A percentile compares a stretch with the other conserved stretches of the same genome.
phyloP scores from a whole-genome alignment of 164 flowering plant genomes.

The Echeveria elegans region DNA sequence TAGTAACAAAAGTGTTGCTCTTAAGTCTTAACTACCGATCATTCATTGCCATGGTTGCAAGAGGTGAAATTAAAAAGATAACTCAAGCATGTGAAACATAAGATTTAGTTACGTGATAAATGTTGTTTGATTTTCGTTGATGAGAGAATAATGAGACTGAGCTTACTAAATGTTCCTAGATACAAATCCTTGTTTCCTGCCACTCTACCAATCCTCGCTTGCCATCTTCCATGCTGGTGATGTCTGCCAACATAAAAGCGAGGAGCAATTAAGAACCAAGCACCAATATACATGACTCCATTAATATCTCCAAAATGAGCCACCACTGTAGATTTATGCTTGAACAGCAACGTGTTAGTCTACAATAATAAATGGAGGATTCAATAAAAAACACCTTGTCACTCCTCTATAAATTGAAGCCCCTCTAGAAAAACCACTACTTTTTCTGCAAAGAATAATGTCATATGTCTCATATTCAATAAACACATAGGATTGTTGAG shows the following conservation, averaged over 20 bases:
- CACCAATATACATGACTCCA: conserved; percentile 4
- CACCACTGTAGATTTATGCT: background rate
- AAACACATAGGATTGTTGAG: background rate
- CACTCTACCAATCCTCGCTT: conserved; percentile 83
- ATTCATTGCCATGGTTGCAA: too few species aligned
- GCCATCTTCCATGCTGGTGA: conserved; percentile 96
- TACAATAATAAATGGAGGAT: background rate
- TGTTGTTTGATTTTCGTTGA: background rate
- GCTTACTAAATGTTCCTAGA: conserved; percentile 81
- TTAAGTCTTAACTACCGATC: too few species aligned
- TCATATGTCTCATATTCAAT: background rate
- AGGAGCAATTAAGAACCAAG: background rate
- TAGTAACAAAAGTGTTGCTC: background rate
- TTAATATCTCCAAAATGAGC: background rate
- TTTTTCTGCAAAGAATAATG: conserved; percentile 39
- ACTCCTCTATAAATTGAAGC: conserved; percentile 94
- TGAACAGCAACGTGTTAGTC: background rate
- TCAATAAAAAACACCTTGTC: conserved; percentile 43
- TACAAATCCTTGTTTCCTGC: conserved; percentile 95
- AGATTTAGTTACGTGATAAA: background rate
- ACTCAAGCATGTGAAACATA: too few species aligned
- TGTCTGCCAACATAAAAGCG: conserved; percentile 31
- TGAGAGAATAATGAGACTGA: conserved; percentile 3
- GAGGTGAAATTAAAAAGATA: too few species aligned
- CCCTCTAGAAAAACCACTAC: conserved; percentile 91